Conservation (phyloP, 768 basidiomycete species). For the Suillus sp. region DNA sequence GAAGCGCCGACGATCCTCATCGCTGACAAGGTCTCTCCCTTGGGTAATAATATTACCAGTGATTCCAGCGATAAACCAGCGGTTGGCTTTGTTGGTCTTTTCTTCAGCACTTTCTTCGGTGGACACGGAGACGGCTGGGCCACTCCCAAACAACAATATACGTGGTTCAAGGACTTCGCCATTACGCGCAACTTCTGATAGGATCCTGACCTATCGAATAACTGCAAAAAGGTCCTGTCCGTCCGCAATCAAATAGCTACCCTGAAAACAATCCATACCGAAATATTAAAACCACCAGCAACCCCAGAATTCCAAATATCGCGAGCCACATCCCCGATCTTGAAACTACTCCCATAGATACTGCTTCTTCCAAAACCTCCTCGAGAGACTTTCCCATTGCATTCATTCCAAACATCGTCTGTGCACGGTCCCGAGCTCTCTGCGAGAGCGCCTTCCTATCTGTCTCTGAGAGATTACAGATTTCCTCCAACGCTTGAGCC, state of each 20-base stretch:
- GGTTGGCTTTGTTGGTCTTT: conserved; percentile 55
- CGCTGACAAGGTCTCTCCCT: background rate
- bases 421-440: conserved; percentile 63
- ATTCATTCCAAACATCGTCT: conserved; percentile 71
- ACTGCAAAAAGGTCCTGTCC: background rate
- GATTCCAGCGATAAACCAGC: conserved; percentile 17
- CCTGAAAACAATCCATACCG: conserved; percentile 21
- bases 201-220: background rate
- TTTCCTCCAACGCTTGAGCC: conserved; percentile 66
- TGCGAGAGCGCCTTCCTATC: conserved; percentile 52
- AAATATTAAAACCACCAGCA: conserved; percentile 28
- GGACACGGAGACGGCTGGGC: conserved; percentile 69
- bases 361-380: conserved; percentile 53
- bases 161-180: conserved; percentile 74
- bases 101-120: conserved; percentile 86
- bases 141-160: conserved; percentile 72
- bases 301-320: conserved; percentile 22
- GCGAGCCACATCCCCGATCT: conserved; percentile 7
- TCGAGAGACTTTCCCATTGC: conserved; percentile 70
- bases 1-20: background rate
- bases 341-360: conserved; percentile 50
- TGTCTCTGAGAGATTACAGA: conserved; percentile 45
- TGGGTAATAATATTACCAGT: background rate
- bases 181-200: conserved; percentile 38
- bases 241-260: background rate